Evolutionary conservation across 305 asterid genomes (phyloP), one percentile per base, ranked within the genome.

Genomic region (Coffea humblotiana): DNA sequence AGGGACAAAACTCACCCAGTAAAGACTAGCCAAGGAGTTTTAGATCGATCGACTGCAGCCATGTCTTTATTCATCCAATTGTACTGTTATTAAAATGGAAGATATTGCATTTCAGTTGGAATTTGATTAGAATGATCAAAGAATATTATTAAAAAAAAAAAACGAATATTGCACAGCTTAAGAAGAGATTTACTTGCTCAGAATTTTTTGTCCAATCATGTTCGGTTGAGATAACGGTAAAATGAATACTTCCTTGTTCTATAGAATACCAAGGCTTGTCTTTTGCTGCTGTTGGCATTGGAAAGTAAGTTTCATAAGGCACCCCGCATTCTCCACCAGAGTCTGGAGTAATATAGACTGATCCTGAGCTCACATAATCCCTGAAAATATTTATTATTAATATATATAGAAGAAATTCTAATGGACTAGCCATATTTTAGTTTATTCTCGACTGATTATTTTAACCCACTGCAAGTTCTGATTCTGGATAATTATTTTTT

Each of bases 301-400:
- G 98, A 80, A 95, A 95, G 76, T 95, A 95, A 9, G 94, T 85
- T 88, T 93, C 98, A 58, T 95, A 95, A n/a, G 99, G 92, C 47
- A 95, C 88, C 21, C 98, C 99, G 82, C 99, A 95, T 80, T 95
- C 99, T 16, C 99, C 98, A 2, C 99, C 99, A 0, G 99, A 95
- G 73, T 95, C 98, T 25, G 97, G 89, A 61, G 90, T 84, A 8
- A 5, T 1, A 40, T 95, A 95, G 7, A 90, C 85, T 3, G 99
- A 95, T 68, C 97, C 97, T 13, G 95, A 83, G 4, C 49, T 83
- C 47, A 18, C 8, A 79, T 85, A 95, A 74, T 92, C 98, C 86
- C 97, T 94, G 84, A 13, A 82, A 72, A 45, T 65, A 35, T 56
- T 16, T 2, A 40, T 74, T 52, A 47, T n/a, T 16, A 45, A 76